phyloP scores from a whole-genome alignment of 768 basidiomycete species.

The Kwoniella mangroviensis region DNA sequence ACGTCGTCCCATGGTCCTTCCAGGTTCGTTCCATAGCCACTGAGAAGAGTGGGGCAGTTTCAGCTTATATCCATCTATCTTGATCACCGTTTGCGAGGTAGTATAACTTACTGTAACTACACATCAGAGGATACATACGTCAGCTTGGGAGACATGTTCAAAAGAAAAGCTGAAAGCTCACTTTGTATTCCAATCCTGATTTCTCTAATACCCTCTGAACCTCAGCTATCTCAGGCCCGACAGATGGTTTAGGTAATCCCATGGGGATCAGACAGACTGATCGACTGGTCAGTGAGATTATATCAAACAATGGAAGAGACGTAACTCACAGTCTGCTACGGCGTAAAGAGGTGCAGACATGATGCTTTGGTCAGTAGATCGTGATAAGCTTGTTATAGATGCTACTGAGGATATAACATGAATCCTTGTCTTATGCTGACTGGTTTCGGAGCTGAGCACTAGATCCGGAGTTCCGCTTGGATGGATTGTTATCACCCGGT shows the following conservation, averaged over 20 bases:
- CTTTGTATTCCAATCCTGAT: slow-evolving; percentile 81
- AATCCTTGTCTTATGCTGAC: background rate
- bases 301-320: background rate
- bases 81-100: background rate
- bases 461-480: slow-evolving; percentile 7
- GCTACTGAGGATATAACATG: background rate
- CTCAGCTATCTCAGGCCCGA: slow-evolving; percentile 53
- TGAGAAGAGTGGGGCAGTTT: slow-evolving; percentile 46
- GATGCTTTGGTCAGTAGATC: background rate
- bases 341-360: slow-evolving; percentile 44
- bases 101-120: slow-evolving; percentile 70
- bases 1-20: slow-evolving; percentile 89
- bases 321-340: slow-evolving; percentile 54
- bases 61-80: slow-evolving; percentile 7
- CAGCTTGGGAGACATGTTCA: background rate
- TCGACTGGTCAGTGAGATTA: background rate
- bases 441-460: slow-evolving; percentile 4
- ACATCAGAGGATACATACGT: slow-evolving; percentile 25
- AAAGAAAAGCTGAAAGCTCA: slow-evolving; percentile 49
- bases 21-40: slow-evolving; percentile 90
- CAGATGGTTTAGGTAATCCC: slow-evolving; percentile 48
- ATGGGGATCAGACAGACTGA: slow-evolving; percentile 57
- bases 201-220: slow-evolving; percentile 81
- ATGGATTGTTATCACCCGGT: background rate
- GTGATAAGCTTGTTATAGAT: background rate